A percentile compares a stretch with the other conserved stretches of the same genome.
Conservation (phyloP, 1,284 basidiomycete genomes). For the Neolentinus lepideus region DNA sequence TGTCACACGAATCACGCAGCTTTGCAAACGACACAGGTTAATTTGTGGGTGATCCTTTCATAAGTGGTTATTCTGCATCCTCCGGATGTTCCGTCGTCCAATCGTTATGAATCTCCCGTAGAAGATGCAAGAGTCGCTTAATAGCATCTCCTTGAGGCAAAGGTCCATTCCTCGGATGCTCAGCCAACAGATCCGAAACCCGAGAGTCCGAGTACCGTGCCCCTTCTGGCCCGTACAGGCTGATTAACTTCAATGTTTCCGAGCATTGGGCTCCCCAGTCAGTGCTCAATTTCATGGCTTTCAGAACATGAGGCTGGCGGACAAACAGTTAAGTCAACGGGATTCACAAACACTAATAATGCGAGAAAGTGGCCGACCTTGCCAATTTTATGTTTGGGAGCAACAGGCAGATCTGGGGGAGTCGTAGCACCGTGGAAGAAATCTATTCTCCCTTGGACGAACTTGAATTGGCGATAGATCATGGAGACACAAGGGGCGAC, state of each 20-base stretch:
- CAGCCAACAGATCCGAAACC: conserved; percentile 42
- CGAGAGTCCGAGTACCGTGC: conserved; percentile 37
- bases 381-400: not conserved
- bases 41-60: no score
- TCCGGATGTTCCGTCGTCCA: conserved; percentile 11
- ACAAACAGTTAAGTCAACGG: not conserved
- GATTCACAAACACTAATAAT: not conserved
- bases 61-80: conserved; percentile 1
- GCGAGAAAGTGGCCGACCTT: not conserved
- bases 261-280: conserved; percentile 39
- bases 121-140: conserved; percentile 37
- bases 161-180: conserved; percentile 28
- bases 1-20: no score
- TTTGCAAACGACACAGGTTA: no score
- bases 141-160: conserved; percentile 29
- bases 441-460: conserved; percentile 36
- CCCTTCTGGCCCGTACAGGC: conserved; percentile 51
- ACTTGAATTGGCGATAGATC: conserved; percentile 36
- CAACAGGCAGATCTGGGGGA: conserved; percentile 25
- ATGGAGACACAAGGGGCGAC: conserved; percentile 31
- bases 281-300: conserved; percentile 38
- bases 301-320: conserved; percentile 45
- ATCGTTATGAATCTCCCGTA: conserved; percentile 36
- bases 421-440: conserved; percentile 31
- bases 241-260: conserved; percentile 42